phyloP scores from a whole-genome alignment of 495 filamentous ascomycete species.

The Aspergillus haitiensis region DNA sequence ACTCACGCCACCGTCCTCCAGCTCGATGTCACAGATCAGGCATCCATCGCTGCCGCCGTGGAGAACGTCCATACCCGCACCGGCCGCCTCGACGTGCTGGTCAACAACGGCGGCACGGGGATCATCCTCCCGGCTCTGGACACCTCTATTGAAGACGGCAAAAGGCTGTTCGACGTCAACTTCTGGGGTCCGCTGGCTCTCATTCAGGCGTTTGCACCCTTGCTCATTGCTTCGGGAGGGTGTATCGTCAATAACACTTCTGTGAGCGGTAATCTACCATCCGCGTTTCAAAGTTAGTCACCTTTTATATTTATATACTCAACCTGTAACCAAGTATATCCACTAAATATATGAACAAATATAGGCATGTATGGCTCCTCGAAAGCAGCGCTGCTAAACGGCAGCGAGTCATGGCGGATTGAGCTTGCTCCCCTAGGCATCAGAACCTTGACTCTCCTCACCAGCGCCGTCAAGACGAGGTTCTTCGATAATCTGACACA shows the following conservation, averaged over 20 bases:
- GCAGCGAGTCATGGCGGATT: slow-evolving; percentile 34
- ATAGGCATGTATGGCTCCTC: slow-evolving; percentile 30
- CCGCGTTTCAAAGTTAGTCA: slow-evolving; percentile 30
- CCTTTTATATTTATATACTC: background rate
- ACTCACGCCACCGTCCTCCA: slow-evolving; percentile 32
- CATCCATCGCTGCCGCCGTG: slow-evolving; percentile 29
- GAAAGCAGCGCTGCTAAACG: slow-evolving; percentile 25
- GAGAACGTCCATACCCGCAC: slow-evolving; percentile 15
- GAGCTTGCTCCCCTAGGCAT: slow-evolving; percentile 39
- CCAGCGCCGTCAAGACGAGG: slow-evolving; percentile 23
- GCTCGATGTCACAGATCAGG: slow-evolving; percentile 36
- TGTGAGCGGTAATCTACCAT: slow-evolving; percentile 22
- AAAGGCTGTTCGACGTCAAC: slow-evolving; percentile 48
- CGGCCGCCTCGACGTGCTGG: slow-evolving; percentile 38
- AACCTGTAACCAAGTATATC: background rate
- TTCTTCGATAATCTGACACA: slow-evolving; percentile 25
- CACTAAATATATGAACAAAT: background rate
- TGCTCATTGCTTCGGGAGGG: slow-evolving; percentile 41
- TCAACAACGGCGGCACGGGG: slow-evolving; percentile 45
- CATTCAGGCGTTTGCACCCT: slow-evolving; percentile 41
- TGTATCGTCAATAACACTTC: slow-evolving; percentile 33
- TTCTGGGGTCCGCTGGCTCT: slow-evolving; percentile 38
- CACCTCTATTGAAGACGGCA: slow-evolving; percentile 34
- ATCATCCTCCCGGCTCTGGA: slow-evolving; percentile 38
- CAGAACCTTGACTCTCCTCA: slow-evolving; percentile 28